Evolutionary conservation across 2,329 filamentous ascomycete species (phyloP), one percentile per base, ranked within the genome.

Genomic region (Didymella lethalis): DNA sequence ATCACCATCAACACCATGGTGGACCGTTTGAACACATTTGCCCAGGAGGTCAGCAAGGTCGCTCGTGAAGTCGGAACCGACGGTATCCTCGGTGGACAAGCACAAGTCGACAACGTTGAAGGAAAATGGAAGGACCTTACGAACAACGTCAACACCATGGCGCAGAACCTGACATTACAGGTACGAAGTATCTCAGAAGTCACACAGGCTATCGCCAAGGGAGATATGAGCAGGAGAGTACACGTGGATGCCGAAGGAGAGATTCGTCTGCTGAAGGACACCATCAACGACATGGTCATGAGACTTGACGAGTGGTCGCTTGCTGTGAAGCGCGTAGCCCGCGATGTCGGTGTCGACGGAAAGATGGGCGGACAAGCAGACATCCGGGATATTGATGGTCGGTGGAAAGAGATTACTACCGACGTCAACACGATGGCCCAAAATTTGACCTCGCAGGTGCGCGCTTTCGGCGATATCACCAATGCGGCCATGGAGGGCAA

Each of bases 311-410:
- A 94, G 65, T 98, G 97, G 86, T 97, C 93, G 55, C 93, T 96
- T 67, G 93, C 97, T 74, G 90, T 99, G 64, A 95, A 98, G 79
- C 87, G 93, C 68, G 94, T 99, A 29, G 94, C 94, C 58, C 93
- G 95, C 71, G 95, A 98, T 77, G 95, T 98, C 67, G 94, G 94
- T 66, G 94, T 98, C 51, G 95, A 98, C 72, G 94, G 94, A 63
- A 98, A 97, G 82, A 97, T 99, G 92, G 94, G 94, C 70, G 94
- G 94, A 18, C 95, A 99, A 77, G 95, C 94, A 61, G 93, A 97
- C 75, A 91, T 97, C 49, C 91, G 92, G 65, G 93, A 93, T 58
- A 89, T 98, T 59, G 92, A 93, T 68, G 94, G 94, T 63, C 88
- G 93, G 54, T 99, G 94, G 95, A 97, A 97, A 75, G 94, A 99